Evolutionary conservation across 805 yeast species (phyloP).

Genomic region (Sungouiozyma intestinalis): DNA sequence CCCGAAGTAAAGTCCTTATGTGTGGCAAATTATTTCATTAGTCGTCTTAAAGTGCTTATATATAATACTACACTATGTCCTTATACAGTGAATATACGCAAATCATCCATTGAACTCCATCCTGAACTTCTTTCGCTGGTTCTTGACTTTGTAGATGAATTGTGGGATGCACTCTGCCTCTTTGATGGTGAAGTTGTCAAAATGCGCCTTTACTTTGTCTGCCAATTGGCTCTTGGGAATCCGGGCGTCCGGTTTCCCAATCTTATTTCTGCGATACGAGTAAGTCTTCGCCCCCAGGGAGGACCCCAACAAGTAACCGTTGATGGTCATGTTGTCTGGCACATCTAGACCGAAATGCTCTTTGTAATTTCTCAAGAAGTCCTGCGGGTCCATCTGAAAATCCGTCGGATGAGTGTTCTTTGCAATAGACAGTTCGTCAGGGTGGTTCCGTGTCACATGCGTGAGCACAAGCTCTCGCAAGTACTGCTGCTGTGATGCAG

Average conservation of each 20-base stretch:
- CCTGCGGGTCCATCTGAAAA: constrained; percentile 52
- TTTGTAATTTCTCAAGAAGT: constrained; percentile 60
- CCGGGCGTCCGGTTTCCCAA: constrained; percentile 28
- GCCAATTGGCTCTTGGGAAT: constrained; percentile 54
- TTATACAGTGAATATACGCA: background rate
- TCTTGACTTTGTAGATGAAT: constrained; percentile 75
- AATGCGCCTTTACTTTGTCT: constrained; percentile 55
- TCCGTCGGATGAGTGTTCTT: constrained; percentile 44
- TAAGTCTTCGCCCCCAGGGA: constrained; percentile 64
- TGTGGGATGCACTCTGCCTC: constrained; percentile 84
- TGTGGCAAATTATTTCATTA: too few species aligned
- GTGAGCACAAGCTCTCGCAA: constrained; percentile 50
- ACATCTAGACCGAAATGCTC: constrained; percentile 44
- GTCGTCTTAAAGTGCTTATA: too few species aligned
- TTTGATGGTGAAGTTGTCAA: constrained; percentile 45
- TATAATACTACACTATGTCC: background rate
- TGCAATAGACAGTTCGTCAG: constrained; percentile 41
- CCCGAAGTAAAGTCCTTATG: background rate
- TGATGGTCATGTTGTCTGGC: constrained; percentile 52
- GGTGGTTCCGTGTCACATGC: constrained; percentile 68
- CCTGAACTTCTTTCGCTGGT: constrained; percentile 43
- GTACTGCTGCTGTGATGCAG: constrained; percentile 57
- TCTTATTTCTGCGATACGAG: constrained; percentile 18
- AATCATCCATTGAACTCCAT: constrained; percentile 26
- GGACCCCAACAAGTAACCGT: constrained; percentile 61